A percentile compares a stretch with the other conserved stretches of the same genome.
phyloP scores from a whole-genome alignment of 495 filamentous ascomycete genomes.

The Lophiotrema nucula region DNA sequence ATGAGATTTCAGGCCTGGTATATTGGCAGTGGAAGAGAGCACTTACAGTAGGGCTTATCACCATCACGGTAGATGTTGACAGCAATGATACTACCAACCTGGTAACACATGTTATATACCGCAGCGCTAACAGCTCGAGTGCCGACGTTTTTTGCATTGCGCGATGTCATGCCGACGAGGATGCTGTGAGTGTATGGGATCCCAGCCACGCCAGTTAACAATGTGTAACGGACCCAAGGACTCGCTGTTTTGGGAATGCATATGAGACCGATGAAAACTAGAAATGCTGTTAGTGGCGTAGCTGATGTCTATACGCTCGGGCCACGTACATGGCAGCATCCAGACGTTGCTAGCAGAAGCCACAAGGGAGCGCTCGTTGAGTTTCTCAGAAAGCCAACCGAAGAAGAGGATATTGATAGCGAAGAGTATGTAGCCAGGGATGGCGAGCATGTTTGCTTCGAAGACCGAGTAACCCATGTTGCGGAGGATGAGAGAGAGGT shows the following conservation, averaged over 20 bases:
- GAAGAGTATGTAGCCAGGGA: conserved; percentile 51
- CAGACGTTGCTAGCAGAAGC: conserved; percentile 54
- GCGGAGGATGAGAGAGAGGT: conserved; percentile 52
- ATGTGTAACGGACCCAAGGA: conserved; percentile 54
- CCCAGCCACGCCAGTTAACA: conserved; percentile 54
- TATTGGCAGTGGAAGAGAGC: no score
- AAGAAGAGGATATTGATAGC: conserved; percentile 48
- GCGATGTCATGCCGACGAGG: conserved; percentile 64
- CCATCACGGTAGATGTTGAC: conserved; percentile 57
- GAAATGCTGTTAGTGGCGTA: no score
- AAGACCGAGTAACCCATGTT: conserved; percentile 55
- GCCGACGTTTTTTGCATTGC: conserved; percentile 64
- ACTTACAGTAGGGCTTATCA: conserved; percentile 53
- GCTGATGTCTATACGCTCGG: no score
- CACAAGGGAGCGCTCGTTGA: conserved; percentile 55
- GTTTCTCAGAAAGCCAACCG: conserved; percentile 55
- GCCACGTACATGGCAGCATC: conserved; percentile 56
- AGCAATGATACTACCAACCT: conserved; percentile 51
- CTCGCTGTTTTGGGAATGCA: conserved; percentile 39
- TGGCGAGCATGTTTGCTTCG: conserved; percentile 53
- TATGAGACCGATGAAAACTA: conserved; percentile 55
- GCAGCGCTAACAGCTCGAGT: conserved; percentile 63
- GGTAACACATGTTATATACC: conserved; percentile 50
- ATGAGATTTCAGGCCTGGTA: no score
- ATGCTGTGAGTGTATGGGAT: conserved; percentile 66